Evolutionary conservation across 345 rosid species (phyloP).

Genomic region (Rhodamnia argentea): DNA sequence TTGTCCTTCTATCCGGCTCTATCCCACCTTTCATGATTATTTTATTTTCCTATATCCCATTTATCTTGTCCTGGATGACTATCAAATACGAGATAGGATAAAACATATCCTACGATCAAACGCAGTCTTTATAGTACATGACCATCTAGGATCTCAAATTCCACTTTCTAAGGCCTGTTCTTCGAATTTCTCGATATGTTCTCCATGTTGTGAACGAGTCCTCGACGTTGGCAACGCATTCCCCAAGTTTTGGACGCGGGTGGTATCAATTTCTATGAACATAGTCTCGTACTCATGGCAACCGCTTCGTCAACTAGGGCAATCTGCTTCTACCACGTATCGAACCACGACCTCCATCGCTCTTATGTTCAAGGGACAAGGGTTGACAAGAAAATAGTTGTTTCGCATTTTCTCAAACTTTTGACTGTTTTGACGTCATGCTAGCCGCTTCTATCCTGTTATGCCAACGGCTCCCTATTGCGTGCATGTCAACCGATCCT

Average conservation of each 20-base stretch:
- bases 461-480: neutral
- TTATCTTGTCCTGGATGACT: too few species aligned
- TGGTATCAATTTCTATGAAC: neutral
- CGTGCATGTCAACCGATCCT: neutral
- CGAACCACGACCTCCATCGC: neutral
- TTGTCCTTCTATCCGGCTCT: neutral
- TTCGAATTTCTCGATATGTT: neutral
- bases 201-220: neutral
- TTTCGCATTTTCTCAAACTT: neutral
- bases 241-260: neutral
- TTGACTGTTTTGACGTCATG: neutral
- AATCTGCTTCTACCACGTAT: neutral
- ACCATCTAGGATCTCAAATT: too few species aligned
- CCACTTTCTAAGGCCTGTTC: neutral
- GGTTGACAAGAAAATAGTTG: neutral
- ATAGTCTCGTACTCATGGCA: neutral
- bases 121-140: neutral
- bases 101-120: too few species aligned
- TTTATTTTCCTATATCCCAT: too few species aligned
- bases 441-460: neutral
- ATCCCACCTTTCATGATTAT: too few species aligned
- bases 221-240: neutral
- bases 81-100: too few species aligned
- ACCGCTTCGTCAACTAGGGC: neutral
- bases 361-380: neutral